Evolutionary conservation across 1,284 basidiomycete species (phyloP), one percentile per base, ranked within the genome.

Genomic region (Cutaneotrichosporon sp.): DNA sequence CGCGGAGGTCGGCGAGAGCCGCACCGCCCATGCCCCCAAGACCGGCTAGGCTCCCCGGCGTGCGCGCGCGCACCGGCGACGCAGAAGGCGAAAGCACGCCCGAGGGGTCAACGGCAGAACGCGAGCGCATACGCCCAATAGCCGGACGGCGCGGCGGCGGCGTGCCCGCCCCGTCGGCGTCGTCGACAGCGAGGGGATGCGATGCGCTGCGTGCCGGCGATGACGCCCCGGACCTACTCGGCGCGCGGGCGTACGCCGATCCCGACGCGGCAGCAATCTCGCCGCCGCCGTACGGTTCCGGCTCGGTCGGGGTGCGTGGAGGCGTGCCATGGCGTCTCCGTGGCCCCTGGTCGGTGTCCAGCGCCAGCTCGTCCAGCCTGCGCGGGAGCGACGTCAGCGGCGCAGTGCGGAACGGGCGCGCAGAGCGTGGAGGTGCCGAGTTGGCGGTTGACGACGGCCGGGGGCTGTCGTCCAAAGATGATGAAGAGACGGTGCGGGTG

Each of bases 101-200:
- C 5, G 26, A 30, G 7, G 26, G 26, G 26, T 30, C 26, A 10
- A 30, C 26, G 26, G 26, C 26, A 10, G 47, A 30, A 9, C 22
- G 15, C 8, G 47, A 23, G 18, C 44, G 38, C 34, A 34, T 18
- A 14, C 51, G 33, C 14, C 38, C 37, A 1, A 35, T 12, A 38
- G 13, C 15, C 22, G 15, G 10, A 26, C 10, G 30, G 14, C 20
- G 45, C 26, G 8, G 45, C 21, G 26, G 40, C 46, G 23, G 30
- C 13, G 21, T 38, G 18, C 8, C 35, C 17, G 20, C 23, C 26
- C 10, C 26, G 26, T 5, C 34, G 12, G 38, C 21, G 15, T 23
- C 12, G 14, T 50, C 51, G 2, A 46, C 38, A 8, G 47, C 55
- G n/a, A 56, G 47, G 7, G 55, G 55, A 38, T 56, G 55, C 8